These are phyloP conservation scores for Wickerhamia fluorescens DNA, from an alignment of 805 yeast genomes.

Conservation along the genomic window DNA sequence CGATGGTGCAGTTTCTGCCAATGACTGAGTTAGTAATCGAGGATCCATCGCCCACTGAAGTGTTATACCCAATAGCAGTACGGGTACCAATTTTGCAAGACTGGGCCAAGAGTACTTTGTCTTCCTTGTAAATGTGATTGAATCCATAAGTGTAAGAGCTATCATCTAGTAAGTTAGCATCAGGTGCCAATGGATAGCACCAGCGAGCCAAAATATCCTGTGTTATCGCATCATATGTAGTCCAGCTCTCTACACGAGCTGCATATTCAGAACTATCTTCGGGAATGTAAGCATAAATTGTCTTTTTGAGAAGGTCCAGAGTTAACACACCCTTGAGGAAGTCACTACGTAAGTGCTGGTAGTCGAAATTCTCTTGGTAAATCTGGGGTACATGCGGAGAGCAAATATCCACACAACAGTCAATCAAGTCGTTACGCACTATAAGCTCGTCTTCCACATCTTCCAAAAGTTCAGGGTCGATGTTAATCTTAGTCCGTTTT, in stretches of 20 bases:
- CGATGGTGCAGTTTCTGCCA: slow-evolving; percentile 83
- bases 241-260: slow-evolving; percentile 92
- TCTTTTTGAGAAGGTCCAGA: slow-evolving; percentile 83
- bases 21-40: slow-evolving; percentile 62
- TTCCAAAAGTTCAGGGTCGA: slow-evolving; percentile 80
- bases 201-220: slow-evolving; percentile 88
- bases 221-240: slow-evolving; percentile 84
- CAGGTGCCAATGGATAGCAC: slow-evolving; percentile 89
- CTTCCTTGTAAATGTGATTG: slow-evolving; percentile 84
- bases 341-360: slow-evolving; percentile 77
- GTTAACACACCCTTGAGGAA: slow-evolving; percentile 87
- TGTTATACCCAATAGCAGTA: slow-evolving; percentile 74
- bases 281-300: slow-evolving; percentile 81
- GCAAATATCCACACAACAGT: slow-evolving; percentile 94
- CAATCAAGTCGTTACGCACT: slow-evolving; percentile 87
- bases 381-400: slow-evolving; percentile 91
- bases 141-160: slow-evolving; percentile 75
- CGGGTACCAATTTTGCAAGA: slow-evolving; percentile 79
- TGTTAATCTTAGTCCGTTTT: slow-evolving; percentile 37
- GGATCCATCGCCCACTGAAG: slow-evolving; percentile 73
- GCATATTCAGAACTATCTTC: slow-evolving; percentile 65
- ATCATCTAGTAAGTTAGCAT: slow-evolving; percentile 63
- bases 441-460: slow-evolving; percentile 65
- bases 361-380: slow-evolving; percentile 94
- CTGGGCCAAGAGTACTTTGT: slow-evolving; percentile 83